Conservation (phyloP, 176 grass and related monocot species). For the Ampelocalamus luodianensis region DNA sequence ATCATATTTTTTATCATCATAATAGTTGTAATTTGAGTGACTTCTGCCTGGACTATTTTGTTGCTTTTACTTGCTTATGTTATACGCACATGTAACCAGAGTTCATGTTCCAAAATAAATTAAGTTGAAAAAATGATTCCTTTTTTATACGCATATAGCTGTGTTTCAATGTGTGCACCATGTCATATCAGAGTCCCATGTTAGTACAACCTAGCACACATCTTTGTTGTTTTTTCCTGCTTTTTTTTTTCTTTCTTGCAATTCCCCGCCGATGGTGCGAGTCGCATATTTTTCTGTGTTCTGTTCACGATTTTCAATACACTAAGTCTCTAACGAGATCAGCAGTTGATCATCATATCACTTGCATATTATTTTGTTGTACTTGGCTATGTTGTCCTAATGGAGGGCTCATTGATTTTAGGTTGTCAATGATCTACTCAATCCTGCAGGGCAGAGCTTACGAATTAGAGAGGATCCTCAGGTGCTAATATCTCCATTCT, state of each 20-base stretch:
- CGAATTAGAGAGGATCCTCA: conserved; percentile 96
- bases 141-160: not conserved
- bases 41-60: conserved; percentile 10
- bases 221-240: not conserved
- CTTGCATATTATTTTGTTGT: conserved; percentile 27
- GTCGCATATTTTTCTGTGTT: not conserved
- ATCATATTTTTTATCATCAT: conserved; percentile 33
- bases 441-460: conserved; percentile 96
- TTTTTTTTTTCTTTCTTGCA: conserved; percentile 19
- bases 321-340: not conserved
- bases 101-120: conserved; percentile 22
- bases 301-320: not conserved
- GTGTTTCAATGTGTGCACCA: not conserved
- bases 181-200: conserved; percentile 6
- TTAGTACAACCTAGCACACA: not conserved
- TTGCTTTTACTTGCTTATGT: conserved; percentile 18
- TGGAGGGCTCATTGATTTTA: conserved; percentile 40
- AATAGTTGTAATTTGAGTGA: conserved; percentile 27
- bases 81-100: not conserved
- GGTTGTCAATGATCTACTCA: conserved; percentile 99
- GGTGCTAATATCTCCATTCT: conserved; percentile 56
- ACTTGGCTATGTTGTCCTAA: conserved; percentile 34
- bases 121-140: not conserved
- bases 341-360: not conserved
- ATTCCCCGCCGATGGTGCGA: not conserved